Evolutionary conservation across 495 filamentous ascomycete species (phyloP).

Genomic region (Mytilinidion resinicola): DNA sequence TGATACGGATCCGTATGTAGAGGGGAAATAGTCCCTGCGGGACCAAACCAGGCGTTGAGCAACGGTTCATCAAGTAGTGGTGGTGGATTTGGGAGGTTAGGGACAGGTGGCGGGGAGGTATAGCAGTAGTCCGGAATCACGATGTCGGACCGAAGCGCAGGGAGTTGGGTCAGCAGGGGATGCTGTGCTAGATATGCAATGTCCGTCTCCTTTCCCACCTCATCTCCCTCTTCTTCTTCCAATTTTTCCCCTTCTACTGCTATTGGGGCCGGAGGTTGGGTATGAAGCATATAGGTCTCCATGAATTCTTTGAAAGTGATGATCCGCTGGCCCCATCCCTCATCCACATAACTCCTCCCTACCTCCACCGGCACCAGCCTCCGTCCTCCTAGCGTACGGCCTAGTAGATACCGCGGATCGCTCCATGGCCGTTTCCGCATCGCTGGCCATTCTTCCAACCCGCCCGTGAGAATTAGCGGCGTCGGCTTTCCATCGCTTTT

Average conservation of each 20-base stretch:
- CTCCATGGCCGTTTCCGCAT: slow-evolving; percentile 60
- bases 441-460: slow-evolving; percentile 72
- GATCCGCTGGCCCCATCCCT: slow-evolving; percentile 78
- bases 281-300: slow-evolving; percentile 46
- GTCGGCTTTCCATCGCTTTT: slow-evolving; percentile 34
- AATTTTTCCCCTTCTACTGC: slow-evolving; percentile 1
- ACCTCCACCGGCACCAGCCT: slow-evolving; percentile 83
- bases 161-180: slow-evolving; percentile 77
- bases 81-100: slow-evolving; percentile 36
- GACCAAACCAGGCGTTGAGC: slow-evolving; percentile 88
- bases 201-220: neutral
- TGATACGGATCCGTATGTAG: slow-evolving; percentile 92
- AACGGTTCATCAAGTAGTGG: slow-evolving; percentile 29
- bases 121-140: slow-evolving; percentile 80
- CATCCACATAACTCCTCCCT: slow-evolving; percentile 83
- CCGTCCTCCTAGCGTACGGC: slow-evolving; percentile 66
- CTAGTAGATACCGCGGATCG: slow-evolving; percentile 64
- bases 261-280: neutral
- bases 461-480: slow-evolving; percentile 65
- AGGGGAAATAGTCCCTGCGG: slow-evolving; percentile 79
- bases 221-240: neutral
- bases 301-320: slow-evolving; percentile 72
- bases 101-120: slow-evolving; percentile 47
- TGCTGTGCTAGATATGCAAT: slow-evolving; percentile 85
- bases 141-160: slow-evolving; percentile 69